phyloP scores from a whole-genome alignment of 257 asterid species.

The Leonotis leonurus region DNA sequence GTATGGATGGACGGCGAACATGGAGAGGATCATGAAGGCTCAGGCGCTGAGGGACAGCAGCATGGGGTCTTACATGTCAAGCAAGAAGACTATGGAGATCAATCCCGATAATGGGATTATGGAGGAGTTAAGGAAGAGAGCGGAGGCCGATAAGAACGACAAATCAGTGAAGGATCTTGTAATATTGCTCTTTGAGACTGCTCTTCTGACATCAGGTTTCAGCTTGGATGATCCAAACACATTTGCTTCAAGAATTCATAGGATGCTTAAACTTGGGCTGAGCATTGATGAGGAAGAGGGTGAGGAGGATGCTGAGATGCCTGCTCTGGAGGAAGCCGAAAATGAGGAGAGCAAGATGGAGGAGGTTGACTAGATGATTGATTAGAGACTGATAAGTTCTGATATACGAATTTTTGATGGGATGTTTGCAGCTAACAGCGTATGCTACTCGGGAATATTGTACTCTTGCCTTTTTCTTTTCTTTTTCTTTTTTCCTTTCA shows the following conservation, averaged over 20 bases:
- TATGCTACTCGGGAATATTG: no score
- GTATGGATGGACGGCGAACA: constrained; percentile 74
- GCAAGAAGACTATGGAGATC: constrained; percentile 87
- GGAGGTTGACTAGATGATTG: constrained; percentile 57
- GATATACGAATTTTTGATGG: background rate
- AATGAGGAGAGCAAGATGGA: constrained; percentile 92
- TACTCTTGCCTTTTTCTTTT: background rate
- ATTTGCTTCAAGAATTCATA: constrained; percentile 56
- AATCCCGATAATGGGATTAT: constrained; percentile 77
- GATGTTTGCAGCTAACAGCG: no score
- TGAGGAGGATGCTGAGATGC: constrained; percentile 61
- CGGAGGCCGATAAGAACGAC: constrained; percentile 69
- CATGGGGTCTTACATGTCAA: constrained; percentile 79
- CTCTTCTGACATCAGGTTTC: constrained; percentile 70
- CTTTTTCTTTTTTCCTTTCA: no score
- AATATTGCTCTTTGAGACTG: constrained; percentile 62
- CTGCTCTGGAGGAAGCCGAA: constrained; percentile 55
- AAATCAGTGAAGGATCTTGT: constrained; percentile 75
- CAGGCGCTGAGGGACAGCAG: constrained; percentile 71
- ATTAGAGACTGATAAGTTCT: background rate
- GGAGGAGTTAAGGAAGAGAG: constrained; percentile 79
- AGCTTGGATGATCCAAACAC: constrained; percentile 76
- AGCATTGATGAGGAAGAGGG: constrained; percentile 71
- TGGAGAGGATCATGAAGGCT: constrained; percentile 81
- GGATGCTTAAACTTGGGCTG: constrained; percentile 76